A percentile compares a stretch with the other conserved stretches of the same genome.
Conservation (phyloP, 441 rosid genomes). For the Mallotus japonicus region DNA sequence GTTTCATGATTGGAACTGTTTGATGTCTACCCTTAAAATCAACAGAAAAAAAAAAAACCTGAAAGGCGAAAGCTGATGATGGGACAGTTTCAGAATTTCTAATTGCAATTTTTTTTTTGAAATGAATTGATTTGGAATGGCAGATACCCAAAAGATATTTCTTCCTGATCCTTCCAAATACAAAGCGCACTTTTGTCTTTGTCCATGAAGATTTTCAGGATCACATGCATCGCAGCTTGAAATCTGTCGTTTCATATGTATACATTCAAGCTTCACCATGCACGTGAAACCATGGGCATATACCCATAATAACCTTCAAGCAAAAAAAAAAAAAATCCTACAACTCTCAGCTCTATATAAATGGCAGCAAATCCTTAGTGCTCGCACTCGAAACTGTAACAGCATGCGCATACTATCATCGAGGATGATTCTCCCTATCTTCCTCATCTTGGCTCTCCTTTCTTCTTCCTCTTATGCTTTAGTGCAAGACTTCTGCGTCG, state of each 20-base stretch:
- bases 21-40: neutral
- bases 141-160: constrained; percentile 9
- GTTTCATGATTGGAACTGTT: neutral
- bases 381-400: neutral
- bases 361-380: neutral
- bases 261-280: constrained; percentile 5
- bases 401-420: neutral
- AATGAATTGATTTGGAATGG: neutral
- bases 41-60: neutral
- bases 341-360: constrained; percentile 27
- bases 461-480: constrained; percentile 50
- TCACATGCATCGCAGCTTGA: constrained; percentile 26
- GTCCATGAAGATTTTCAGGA: neutral
- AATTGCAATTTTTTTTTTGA: too few relatives aligned
- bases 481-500: constrained; percentile 73
- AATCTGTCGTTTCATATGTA: constrained; percentile 28
- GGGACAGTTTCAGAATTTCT: too few relatives aligned
- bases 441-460: constrained; percentile 43
- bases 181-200: constrained; percentile 34
- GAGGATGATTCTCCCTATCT: constrained; percentile 38
- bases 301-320: neutral
- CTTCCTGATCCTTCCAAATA: constrained; percentile 4
- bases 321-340: neutral
- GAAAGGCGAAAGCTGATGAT: too few relatives aligned
- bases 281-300: constrained; percentile 23